A percentile compares a stretch with the other conserved stretches of the same genome.
phyloP scores from a whole-genome alignment of 106 monocot species.

The Hemerocallis citrina region DNA sequence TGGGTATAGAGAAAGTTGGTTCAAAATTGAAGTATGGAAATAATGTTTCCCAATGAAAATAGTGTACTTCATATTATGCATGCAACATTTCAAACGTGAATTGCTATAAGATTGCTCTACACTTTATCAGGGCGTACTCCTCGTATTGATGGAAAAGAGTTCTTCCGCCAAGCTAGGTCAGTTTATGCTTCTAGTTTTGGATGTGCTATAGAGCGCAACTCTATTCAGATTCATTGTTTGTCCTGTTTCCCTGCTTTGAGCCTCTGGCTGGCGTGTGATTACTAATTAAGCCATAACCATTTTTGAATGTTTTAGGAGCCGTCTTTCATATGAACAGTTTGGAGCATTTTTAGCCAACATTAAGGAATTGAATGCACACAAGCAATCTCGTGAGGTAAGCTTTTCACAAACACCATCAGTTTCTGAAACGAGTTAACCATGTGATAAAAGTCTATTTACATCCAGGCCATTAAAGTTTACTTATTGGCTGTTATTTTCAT shows the following conservation, averaged over 20 bases:
- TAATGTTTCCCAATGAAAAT: too few species aligned
- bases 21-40: too few species aligned
- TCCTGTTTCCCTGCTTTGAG: neutral
- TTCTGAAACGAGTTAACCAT: neutral
- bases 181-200: neutral
- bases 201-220: neutral
- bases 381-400: conserved; percentile 73
- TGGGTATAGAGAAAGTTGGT: too few species aligned
- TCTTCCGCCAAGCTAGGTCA: conserved; percentile 93
- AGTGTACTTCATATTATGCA: too few species aligned
- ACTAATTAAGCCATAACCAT: neutral
- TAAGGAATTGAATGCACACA: conserved; percentile 84
- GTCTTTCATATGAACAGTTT: conserved; percentile 93
- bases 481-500: neutral
- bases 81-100: neutral
- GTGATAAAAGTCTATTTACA: neutral
- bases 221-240: neutral
- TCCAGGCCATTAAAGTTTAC: neutral
- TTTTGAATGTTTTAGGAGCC: conserved; percentile 39
- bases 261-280: neutral
- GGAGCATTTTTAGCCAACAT: conserved; percentile 85
- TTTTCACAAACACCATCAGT: neutral
- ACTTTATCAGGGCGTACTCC: conserved; percentile 48
- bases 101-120: neutral
- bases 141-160: conserved; percentile 93